Conservation (phyloP, 2,329 filamentous ascomycete genomes). For the Fusarium brevicatenulatum region DNA sequence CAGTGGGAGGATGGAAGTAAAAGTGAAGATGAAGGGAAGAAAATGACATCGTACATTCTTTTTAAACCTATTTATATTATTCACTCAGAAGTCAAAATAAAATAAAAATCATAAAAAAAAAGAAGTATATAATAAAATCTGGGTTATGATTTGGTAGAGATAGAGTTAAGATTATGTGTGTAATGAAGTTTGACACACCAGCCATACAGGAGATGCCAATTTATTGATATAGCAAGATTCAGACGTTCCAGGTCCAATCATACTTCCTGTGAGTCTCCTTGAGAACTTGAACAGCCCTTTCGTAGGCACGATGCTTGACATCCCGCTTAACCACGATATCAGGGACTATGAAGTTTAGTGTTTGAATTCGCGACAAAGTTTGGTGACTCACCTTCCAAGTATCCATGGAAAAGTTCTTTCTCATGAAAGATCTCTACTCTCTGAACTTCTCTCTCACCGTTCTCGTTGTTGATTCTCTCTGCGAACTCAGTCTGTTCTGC, state of each 20-base stretch:
- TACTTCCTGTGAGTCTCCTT: conserved; percentile 25
- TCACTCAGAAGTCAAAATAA: too few species aligned
- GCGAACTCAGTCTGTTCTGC: conserved; percentile 54
- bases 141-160: too few species aligned
- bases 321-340: conserved; percentile 28
- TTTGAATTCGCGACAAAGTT: background rate
- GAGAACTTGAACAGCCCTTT: conserved; percentile 28
- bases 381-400: conserved; percentile 38
- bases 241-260: conserved; percentile 29
- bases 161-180: background rate
- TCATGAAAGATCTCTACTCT: conserved; percentile 40
- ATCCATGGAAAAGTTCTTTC: conserved; percentile 45
- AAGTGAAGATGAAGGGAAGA: background rate
- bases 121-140: background rate
- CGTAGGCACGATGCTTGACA: conserved; percentile 25
- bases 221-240: background rate
- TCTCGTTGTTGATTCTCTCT: conserved; percentile 46
- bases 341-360: conserved; percentile 25
- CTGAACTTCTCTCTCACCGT: background rate
- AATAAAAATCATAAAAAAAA: background rate
- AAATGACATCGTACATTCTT: background rate
- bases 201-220: background rate
- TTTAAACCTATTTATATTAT: too few species aligned
- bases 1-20: background rate
- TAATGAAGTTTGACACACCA: background rate